A percentile compares a stretch with the other conserved stretches of the same genome.
Evolutionary conservation across 2,329 filamentous ascomycete species (phyloP).

Genomic region (Dactylonectria macrodidyma): DNA sequence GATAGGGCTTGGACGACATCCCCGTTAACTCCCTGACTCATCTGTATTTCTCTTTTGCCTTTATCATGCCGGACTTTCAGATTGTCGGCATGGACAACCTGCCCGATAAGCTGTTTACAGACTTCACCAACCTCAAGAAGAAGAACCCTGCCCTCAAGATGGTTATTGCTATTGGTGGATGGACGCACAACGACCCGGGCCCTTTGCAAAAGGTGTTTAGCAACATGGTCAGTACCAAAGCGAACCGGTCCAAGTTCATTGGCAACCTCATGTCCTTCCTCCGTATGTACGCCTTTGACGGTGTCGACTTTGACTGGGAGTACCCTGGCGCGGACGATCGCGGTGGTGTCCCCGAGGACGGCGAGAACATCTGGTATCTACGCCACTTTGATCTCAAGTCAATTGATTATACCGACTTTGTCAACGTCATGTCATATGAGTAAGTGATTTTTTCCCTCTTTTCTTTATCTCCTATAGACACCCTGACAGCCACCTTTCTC

Average conservation of each 20-base stretch:
- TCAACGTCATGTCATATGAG: constrained; percentile 61
- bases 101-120: constrained; percentile 10
- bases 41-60: constrained; percentile 36
- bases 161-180: constrained; percentile 59
- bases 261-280: constrained; percentile 46
- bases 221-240: neutral
- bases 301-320: constrained; percentile 51
- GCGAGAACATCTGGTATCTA: constrained; percentile 49
- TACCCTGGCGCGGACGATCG: constrained; percentile 44
- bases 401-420: constrained; percentile 50
- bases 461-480: too few relatives aligned
- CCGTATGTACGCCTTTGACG: constrained; percentile 44
- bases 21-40: constrained; percentile 23
- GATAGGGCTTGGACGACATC: constrained; percentile 8
- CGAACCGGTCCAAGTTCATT: constrained; percentile 51
- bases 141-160: constrained; percentile 49
- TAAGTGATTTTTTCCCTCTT: too few relatives aligned
- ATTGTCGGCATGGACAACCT: constrained; percentile 39
- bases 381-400: constrained; percentile 40
- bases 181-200: constrained; percentile 56
- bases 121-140: constrained; percentile 48
- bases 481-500: too few relatives aligned
- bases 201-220: constrained; percentile 9
- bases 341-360: constrained; percentile 40
- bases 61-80: constrained; percentile 50